Base-by-base conservation (phyloP, 345 rosid species). In the Mercurialis annua region DNA sequence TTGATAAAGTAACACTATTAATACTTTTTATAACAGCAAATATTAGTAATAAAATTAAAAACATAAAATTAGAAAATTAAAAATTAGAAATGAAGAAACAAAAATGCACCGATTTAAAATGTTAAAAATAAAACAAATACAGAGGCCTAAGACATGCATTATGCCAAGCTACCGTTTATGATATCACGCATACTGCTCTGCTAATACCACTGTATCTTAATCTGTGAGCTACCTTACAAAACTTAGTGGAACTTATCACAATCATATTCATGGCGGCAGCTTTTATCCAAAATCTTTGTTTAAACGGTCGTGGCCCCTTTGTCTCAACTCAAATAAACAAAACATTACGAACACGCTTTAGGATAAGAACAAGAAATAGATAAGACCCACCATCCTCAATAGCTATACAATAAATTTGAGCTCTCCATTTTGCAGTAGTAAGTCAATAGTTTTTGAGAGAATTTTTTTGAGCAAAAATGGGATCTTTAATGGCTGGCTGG, bases 401-500 rank as follows among this genome's bases (percentile, higher is more conserved):
- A 6, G 9, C 40, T 34, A 9, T 51, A 8, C 0, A 14, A 43
- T 9, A 21, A 34, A 40, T 40, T 40, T 7, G 10, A 9, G 44
- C 1, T n/a, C 10, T 1, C 5, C 40, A 7, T 40, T 40, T 40
- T 7, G 10, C 44, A 40, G 5, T 40, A 7, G 8, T 40, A 14
- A 40, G 44, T 10, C 11, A 20, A 9, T 43, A 29, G 47, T 33
- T 29, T 47, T 21, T 50, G 33, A 50, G 53, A 70, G 62, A 10
- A 40, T 10, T 34, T 21, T n/a, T 62, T 43, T 29, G 34, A 54
- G 27, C 17, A 34, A 56, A 74, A 71, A 92, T 94, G 99, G 99
- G 99, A 70, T 94, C 98, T 80, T 76, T 94, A 78, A 80, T 94
- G 99, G 76, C 92, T 47, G 99, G 99, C 64, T 94, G 99, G 99